A percentile compares a stretch with the other conserved stretches of the same genome.
Conservation (phyloP, 1,284 basidiomycete genomes). For the Paramarasmius palmivorus region DNA sequence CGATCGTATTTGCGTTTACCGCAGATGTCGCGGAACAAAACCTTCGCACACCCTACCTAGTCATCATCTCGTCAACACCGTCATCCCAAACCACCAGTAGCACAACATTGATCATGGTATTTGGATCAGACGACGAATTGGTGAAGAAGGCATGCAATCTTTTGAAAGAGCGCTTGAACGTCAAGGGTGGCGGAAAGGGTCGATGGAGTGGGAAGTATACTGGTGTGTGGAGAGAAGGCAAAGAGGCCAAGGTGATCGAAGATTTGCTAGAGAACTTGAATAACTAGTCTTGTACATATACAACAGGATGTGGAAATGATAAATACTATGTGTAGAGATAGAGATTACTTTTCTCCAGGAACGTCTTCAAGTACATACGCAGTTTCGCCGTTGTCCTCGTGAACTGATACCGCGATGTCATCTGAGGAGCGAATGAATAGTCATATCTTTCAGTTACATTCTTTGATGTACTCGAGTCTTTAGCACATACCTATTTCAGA, state of each 20-base stretch:
- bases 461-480: no score
- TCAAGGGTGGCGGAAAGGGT: constrained; percentile 70
- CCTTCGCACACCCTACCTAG: constrained; percentile 37
- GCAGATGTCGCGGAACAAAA: constrained; percentile 26
- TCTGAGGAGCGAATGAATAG: neutral
- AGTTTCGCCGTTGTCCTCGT: neutral
- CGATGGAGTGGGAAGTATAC: constrained; percentile 69
- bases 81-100: constrained; percentile 50
- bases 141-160: constrained; percentile 63
- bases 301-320: neutral
- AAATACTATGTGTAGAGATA: neutral
- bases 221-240: constrained; percentile 51
- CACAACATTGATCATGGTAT: constrained; percentile 57
- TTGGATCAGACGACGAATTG: constrained; percentile 57
- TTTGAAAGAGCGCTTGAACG: constrained; percentile 54
- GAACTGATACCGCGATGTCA: neutral
- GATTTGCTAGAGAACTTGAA: constrained; percentile 37
- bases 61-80: constrained; percentile 65
- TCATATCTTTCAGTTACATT: no score
- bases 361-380: neutral
- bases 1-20: constrained; percentile 53
- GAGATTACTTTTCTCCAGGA: neutral
- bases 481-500: constrained; percentile 18
- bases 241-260: constrained; percentile 40
- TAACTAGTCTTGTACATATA: constrained; percentile 2